Conservation (phyloP, 2,329 filamentous ascomycete species). For the Domatiomyces catenatus region DNA sequence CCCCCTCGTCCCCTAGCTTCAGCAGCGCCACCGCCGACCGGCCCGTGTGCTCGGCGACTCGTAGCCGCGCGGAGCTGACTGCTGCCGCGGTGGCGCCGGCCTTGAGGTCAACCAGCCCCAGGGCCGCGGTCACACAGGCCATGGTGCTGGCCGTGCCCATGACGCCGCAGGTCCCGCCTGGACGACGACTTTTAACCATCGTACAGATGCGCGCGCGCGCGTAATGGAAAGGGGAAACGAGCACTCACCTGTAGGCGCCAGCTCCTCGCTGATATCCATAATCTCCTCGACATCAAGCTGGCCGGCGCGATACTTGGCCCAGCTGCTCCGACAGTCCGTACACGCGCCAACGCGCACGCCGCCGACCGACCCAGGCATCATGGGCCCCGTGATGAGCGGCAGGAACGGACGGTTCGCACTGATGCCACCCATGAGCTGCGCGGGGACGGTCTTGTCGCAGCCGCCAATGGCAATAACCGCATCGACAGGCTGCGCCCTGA, state of each 20-base stretch:
- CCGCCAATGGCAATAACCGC: constrained; percentile 53
- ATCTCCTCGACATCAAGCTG: constrained; percentile 59
- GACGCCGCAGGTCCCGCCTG: constrained; percentile 38
- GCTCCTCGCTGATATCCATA: constrained; percentile 52
- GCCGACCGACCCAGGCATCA: constrained; percentile 52
- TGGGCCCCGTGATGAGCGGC: constrained; percentile 55
- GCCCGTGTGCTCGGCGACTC: constrained; percentile 41
- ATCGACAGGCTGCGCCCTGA: constrained; percentile 55
- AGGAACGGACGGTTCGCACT: constrained; percentile 58
- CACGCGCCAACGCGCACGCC: constrained; percentile 55
- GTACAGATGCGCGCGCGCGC: no score
- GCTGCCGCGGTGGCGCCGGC: constrained; percentile 37
- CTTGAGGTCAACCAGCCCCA: constrained; percentile 38
- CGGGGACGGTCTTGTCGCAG: constrained; percentile 60
- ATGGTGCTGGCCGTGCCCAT: constrained; percentile 45
- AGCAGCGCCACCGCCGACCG: constrained; percentile 34
- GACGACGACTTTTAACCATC: no score
- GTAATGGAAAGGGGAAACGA: constrained; percentile 29
- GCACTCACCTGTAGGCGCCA: constrained; percentile 43
- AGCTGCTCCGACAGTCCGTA: constrained; percentile 60
- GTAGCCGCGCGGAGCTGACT: constrained; percentile 35
- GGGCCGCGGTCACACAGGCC: constrained; percentile 37
- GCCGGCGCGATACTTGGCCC: constrained; percentile 53
- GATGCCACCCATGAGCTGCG: constrained; percentile 60
- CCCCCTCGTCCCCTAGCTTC: constrained; percentile 29